phyloP scores from a whole-genome alignment of 495 filamentous ascomycete species.

The Rhypophila decipiens region DNA sequence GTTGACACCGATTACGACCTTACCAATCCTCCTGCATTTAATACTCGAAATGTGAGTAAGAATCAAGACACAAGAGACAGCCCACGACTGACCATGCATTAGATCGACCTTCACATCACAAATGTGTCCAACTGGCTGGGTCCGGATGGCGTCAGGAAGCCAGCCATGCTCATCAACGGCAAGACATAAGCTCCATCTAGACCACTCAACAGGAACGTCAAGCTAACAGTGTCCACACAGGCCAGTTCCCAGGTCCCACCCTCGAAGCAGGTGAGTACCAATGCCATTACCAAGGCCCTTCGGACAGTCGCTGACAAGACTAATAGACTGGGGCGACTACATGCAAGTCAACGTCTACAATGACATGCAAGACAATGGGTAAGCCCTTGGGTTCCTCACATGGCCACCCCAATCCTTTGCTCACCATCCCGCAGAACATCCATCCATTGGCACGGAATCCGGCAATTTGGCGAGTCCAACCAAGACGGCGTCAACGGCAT shows the following conservation, averaged over 20 bases:
- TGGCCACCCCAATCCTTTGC: not conserved
- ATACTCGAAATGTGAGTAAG: slow-evolving; percentile 20
- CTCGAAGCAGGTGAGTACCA: slow-evolving; percentile 13
- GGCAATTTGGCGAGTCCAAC: slow-evolving; percentile 21
- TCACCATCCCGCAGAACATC: slow-evolving; percentile 19
- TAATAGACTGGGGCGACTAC: slow-evolving; percentile 53
- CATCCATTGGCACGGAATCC: slow-evolving; percentile 52
- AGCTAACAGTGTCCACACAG: slow-evolving; percentile 6
- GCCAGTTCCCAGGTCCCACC: slow-evolving; percentile 19
- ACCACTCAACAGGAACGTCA: not conserved
- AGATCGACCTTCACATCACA: slow-evolving; percentile 27
- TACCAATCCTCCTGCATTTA: slow-evolving; percentile 20
- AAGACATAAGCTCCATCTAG: not conserved
- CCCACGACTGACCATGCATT: slow-evolving; percentile 14
- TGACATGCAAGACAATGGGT: slow-evolving; percentile 35
- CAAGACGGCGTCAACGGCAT: slow-evolving; percentile 41
- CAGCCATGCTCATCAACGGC: slow-evolving; percentile 40
- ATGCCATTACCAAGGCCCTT: too few relatives aligned
- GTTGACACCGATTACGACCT: slow-evolving; percentile 30
- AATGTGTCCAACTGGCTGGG: slow-evolving; percentile 31
- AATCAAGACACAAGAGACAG: not conserved
- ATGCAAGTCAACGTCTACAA: slow-evolving; percentile 54
- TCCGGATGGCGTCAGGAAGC: slow-evolving; percentile 39
- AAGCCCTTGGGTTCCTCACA: not conserved
- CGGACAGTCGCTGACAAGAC: slow-evolving; percentile 34